Base-by-base conservation (phyloP, 2,329 filamentous ascomycete species). In the Furcasterigmium furcatum region DNA sequence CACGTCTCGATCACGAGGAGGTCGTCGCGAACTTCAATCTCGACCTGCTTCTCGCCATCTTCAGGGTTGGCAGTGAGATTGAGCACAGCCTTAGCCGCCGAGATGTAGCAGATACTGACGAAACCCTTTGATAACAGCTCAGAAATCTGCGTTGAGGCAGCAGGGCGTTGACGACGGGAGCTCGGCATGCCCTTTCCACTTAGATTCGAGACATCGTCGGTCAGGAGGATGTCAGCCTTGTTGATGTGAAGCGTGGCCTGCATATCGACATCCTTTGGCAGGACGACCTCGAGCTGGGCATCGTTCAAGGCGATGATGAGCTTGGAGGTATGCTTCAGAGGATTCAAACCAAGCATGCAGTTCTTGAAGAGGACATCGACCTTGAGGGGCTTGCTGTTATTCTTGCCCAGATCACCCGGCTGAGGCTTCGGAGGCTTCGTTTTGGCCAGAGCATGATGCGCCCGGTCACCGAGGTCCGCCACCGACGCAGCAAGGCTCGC, bases 1-100 rank as follows among this genome's bases (percentile, higher is more conserved):
- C 95, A 99, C 1, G 91, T 95, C 65, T 99, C 94, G 7, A 99
- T 70, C 27, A 99, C 85, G 44, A 99, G 74, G 2, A 99, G 75
- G 52, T 95, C 87, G 58, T 96, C 91, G 49, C 82, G 82, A 39
- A 97, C 71, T 52, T 95, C 88, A 2, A 96, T 76, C 54, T 94
- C 85, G 13, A 96, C 66, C 34, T 82, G 79, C 52, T 84, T 86
- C 24, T 82, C 75, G 1, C 76, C 79, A 29, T 83, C 77, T 2
- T 71, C 71, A 3, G 73, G 72, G 34, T 77, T 72, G 9, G 75
- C 71, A 19, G 72, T 68, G 12, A 91, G 71, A 39, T 81, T 79
- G 3, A 94, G 74, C 3, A 72, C 70, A 1, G 83, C 79, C 50
- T 83, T 87, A 1, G 91, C 91, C 3, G 91, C 85, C 16, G 91